A percentile compares a stretch with the other conserved stretches of the same genome.
Conservation (phyloP, 2,329 filamentous ascomycete genomes). For the Talaromyces amestolkiae region DNA sequence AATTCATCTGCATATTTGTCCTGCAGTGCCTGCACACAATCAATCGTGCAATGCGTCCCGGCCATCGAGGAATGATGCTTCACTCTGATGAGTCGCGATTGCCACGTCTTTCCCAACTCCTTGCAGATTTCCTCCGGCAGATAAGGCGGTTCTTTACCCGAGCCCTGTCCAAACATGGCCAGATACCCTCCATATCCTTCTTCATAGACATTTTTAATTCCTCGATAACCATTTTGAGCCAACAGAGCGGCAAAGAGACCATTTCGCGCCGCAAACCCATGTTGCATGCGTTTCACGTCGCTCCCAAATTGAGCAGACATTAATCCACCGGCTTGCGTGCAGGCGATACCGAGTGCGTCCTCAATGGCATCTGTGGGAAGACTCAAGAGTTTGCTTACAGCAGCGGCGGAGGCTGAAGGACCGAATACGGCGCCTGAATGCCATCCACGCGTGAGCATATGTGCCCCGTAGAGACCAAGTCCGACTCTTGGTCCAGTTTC, state of each 20-base stretch:
- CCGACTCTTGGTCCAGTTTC: not conserved
- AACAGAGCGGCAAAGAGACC: constrained; percentile 28
- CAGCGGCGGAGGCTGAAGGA: constrained; percentile 34
- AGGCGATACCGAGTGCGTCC: constrained; percentile 34
- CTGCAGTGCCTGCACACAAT: constrained; percentile 36
- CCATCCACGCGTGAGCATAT: constrained; percentile 34
- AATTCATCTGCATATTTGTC: constrained; percentile 14
- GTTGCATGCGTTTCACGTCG: constrained; percentile 47
- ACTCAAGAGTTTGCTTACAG: constrained; percentile 33
- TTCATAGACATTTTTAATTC: not conserved
- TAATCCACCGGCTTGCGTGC: constrained; percentile 36
- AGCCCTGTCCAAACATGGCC: constrained; percentile 15
- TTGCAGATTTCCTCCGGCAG: constrained; percentile 29
- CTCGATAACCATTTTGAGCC: not conserved
- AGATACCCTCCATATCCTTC: not conserved
- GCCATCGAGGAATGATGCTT: constrained; percentile 42
- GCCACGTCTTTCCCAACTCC: constrained; percentile 39
- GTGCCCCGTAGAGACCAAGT: constrained; percentile 35
- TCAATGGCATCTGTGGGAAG: constrained; percentile 28
- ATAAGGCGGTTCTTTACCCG: constrained; percentile 29
- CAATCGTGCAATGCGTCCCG: constrained; percentile 37
- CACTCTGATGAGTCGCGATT: constrained; percentile 30
- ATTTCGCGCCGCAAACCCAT: constrained; percentile 47
- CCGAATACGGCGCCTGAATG: constrained; percentile 43
- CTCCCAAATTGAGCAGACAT: constrained; percentile 46